phyloP scores from a whole-genome alignment of 2,329 filamentous ascomycete genomes.

The Lasiodiplodia theobromae region DNA sequence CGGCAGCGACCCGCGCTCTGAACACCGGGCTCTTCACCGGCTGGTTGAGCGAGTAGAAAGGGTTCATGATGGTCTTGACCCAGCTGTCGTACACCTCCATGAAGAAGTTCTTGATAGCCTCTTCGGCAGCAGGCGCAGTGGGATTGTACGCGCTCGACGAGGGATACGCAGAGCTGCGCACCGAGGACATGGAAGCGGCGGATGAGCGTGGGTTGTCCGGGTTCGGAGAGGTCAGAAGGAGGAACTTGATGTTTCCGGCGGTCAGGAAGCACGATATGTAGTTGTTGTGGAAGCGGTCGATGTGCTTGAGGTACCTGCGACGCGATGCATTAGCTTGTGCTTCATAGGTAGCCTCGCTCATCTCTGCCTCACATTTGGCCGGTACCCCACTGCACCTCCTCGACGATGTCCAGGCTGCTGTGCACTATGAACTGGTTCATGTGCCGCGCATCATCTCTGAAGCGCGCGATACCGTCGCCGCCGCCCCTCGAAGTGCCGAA shows the following conservation, averaged over 20 bases:
- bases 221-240: constrained; percentile 85
- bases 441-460: constrained; percentile 85
- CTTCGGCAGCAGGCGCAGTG: constrained; percentile 87
- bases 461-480: constrained; percentile 89
- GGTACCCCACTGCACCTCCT: constrained; percentile 93
- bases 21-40: constrained; percentile 89
- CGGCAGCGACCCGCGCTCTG: constrained; percentile 78
- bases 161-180: constrained; percentile 67
- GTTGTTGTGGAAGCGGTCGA: constrained; percentile 96
- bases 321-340: constrained; percentile 28
- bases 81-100: constrained; percentile 94
- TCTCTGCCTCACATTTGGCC: constrained; percentile 72
- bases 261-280: constrained; percentile 96
- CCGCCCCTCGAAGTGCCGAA: constrained; percentile 97
- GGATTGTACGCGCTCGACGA: constrained; percentile 73
- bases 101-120: constrained; percentile 95
- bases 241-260: constrained; percentile 88
- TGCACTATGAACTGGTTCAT: constrained; percentile 98
- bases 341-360: background rate
- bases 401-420: constrained; percentile 90
- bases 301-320: constrained; percentile 88
- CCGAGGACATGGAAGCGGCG: constrained; percentile 40
- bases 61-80: constrained; percentile 96
- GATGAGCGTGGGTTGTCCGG: constrained; percentile 30
- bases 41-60: constrained; percentile 88